Conservation (phyloP, 2,329 filamentous ascomycete genomes). For the Penicillium sp. region DNA sequence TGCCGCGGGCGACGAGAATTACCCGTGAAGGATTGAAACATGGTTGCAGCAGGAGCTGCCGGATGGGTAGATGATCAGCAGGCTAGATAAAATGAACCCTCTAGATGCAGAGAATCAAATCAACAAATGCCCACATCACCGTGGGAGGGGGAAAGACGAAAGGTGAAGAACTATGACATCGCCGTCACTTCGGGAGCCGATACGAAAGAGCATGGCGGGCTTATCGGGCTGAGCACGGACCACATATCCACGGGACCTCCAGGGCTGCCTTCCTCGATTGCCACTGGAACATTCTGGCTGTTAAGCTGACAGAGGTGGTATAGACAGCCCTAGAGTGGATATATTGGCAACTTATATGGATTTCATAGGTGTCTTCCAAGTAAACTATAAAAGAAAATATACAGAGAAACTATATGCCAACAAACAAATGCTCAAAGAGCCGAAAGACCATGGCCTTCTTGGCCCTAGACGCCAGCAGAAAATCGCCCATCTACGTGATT, state of each 20-base stretch:
- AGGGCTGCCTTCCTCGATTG: background rate
- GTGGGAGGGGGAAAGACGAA: conserved; percentile 1
- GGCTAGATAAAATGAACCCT: conserved; percentile 6
- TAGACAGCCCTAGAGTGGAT: background rate
- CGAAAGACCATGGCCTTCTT: background rate
- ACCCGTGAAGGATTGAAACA: conserved; percentile 91
- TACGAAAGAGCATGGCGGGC: conserved; percentile 15
- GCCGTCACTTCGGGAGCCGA: conserved; percentile 10
- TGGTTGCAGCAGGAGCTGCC: conserved; percentile 33
- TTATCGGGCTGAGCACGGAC: conserved; percentile 18
- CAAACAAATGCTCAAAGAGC: background rate
- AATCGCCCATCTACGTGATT: no score
- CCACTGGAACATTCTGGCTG: conserved; percentile 8
- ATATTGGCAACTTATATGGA: background rate
- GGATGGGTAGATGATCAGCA: background rate
- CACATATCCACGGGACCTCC: background rate
- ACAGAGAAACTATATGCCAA: no score
- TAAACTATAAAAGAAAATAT: background rate
- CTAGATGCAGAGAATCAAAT: conserved; percentile 9
- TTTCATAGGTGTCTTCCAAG: no score
- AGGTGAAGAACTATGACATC: conserved; percentile 24
- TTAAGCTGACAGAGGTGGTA: background rate
- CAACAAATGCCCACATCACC: conserved; percentile 18
- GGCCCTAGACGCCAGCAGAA: no score
- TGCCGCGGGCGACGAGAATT: conserved; percentile 75